A percentile compares a stretch with the other conserved stretches of the same genome.
These are phyloP conservation scores for Alternaria incomplexa DNA, from an alignment of 2,329 filamentous ascomycete genomes.

Conservation along the genomic window DNA sequence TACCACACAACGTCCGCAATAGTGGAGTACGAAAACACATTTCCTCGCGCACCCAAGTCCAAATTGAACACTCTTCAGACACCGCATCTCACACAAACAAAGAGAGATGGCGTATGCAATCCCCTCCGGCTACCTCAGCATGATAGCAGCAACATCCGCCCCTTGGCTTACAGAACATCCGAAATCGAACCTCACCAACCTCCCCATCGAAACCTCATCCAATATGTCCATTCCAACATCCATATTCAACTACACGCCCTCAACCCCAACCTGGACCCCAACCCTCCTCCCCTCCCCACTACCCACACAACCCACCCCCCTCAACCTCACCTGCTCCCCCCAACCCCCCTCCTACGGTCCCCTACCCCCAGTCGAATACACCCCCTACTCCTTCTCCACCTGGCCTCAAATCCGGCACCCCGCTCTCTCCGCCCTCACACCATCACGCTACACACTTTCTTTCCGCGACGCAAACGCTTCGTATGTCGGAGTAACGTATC, in stretches of 20 bases:
- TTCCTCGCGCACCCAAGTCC: neutral
- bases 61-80: neutral
- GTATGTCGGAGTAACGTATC: neutral
- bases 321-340: neutral
- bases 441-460: neutral
- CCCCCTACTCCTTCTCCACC: neutral
- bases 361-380: neutral
- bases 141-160: neutral
- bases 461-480: neutral
- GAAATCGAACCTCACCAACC: neutral
- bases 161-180: neutral
- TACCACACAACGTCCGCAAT: neutral
- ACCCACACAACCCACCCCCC: neutral
- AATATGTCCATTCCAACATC: neutral
- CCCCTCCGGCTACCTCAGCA: neutral
- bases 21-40: neutral
- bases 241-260: neutral
- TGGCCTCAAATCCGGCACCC: neutral
- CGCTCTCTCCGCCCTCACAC: neutral
- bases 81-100: neutral
- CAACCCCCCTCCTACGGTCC: neutral
- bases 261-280: neutral
- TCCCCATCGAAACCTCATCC: neutral
- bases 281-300: too few species aligned
- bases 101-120: neutral